Conservation (phyloP, 2,329 filamentous ascomycete genomes). For the Ramularia collo-cygni region DNA sequence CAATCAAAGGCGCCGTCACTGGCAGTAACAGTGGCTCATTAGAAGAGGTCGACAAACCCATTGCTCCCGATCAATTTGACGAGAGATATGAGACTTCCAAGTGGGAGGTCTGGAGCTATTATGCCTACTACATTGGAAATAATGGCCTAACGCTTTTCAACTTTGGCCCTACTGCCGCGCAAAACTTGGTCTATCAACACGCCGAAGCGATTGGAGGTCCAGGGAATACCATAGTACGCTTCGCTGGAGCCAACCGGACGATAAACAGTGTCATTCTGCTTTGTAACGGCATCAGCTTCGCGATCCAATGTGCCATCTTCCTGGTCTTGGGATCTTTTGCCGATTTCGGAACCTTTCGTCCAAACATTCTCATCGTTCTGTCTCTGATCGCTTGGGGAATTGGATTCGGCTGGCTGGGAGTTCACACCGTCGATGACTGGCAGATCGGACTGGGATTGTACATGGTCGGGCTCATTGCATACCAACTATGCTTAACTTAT, state of each 20-base stretch:
- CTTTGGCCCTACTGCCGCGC: conserved; percentile 58
- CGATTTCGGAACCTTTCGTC: conserved; percentile 60
- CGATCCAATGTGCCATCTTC: conserved; percentile 55
- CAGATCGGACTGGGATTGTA: conserved; percentile 55
- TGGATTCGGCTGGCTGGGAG: conserved; percentile 61
- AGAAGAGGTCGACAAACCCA: conserved; percentile 33
- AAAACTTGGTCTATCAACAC: conserved; percentile 57
- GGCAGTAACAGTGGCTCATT: conserved; percentile 16
- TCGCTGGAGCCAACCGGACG: conserved; percentile 51
- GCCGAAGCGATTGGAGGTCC: conserved; percentile 37
- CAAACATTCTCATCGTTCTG: conserved; percentile 55
- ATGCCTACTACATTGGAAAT: conserved; percentile 58
- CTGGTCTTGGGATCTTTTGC: conserved; percentile 48
- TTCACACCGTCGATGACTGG: conserved; percentile 56
- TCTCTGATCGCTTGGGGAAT: conserved; percentile 56
- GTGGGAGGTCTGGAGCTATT: conserved; percentile 44
- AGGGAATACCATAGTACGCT: conserved; percentile 46
- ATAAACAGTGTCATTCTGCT: conserved; percentile 60
- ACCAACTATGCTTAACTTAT: conserved; percentile 61
- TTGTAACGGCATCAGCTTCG: conserved; percentile 61
- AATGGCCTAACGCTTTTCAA: conserved; percentile 59
- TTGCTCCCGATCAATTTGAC: conserved; percentile 51
- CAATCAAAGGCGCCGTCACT: conserved; percentile 24
- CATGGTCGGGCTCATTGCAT: conserved; percentile 59
- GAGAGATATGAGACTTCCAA: conserved; percentile 45